A percentile compares a stretch with the other conserved stretches of the same genome.
These are phyloP conservation scores for Fusarium burgessii DNA, from an alignment of 2,329 filamentous ascomycete species.

Conservation along the genomic window DNA sequence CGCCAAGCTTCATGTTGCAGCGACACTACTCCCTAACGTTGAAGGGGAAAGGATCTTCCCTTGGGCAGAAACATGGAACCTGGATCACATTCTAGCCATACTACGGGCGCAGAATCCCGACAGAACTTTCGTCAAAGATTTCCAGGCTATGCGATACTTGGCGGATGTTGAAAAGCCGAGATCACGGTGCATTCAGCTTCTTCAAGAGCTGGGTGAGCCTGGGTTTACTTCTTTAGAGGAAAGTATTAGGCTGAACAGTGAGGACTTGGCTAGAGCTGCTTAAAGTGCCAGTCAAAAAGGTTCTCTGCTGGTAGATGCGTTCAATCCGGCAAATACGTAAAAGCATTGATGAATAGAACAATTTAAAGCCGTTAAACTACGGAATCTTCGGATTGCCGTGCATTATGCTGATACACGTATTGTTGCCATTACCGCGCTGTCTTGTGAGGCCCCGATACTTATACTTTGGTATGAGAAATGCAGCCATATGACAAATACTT, in stretches of 20 bases:
- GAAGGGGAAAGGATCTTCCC: constrained; percentile 64
- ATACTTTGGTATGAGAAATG: neutral
- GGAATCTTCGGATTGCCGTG: neutral
- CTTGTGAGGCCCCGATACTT: neutral
- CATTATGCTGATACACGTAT: neutral
- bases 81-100: constrained; percentile 54
- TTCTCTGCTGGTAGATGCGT: neutral
- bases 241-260: neutral
- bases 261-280: neutral
- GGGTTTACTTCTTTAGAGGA: neutral
- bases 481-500: neutral
- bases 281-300: neutral
- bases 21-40: constrained; percentile 58
- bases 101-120: constrained; percentile 35
- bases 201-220: neutral
- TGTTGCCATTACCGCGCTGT: neutral
- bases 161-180: neutral
- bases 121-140: constrained; percentile 31
- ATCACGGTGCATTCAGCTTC: neutral
- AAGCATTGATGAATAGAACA: neutral
- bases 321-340: neutral
- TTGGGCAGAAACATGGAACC: constrained; percentile 60
- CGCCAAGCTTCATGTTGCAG: constrained; percentile 64
- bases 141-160: neutral
- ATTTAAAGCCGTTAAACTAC: neutral